Base-by-base conservation (phyloP, 495 filamentous ascomycete genomes). In the Talaromyces adpressus region DNA sequence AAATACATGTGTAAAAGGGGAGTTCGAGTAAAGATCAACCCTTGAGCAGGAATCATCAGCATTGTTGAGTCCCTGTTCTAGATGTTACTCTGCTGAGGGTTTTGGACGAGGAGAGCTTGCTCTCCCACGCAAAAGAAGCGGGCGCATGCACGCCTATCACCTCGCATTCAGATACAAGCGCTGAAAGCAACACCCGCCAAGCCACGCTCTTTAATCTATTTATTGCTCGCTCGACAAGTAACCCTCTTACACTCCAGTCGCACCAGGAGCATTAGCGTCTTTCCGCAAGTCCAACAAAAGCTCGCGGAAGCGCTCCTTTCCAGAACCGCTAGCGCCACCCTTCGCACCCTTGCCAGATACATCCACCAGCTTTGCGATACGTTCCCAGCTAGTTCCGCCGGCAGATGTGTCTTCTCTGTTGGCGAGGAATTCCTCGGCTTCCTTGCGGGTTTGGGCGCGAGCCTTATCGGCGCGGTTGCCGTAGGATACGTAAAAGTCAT, bases 401-500 rank as follows among this genome's bases (percentile, higher is more conserved):
- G 90, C 89, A 18, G 90, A 87, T 41, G 92, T 98, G 72, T 98
- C 91, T 70, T 99, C 92, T 51, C 93, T 85, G 70, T 77, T 91
- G 57, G 85, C 87, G 30, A 97, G 78, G 77, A 97, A 98, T 66
- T 97, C 87, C 72, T 98, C 93, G n/a, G 93, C 94, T 67, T 98
- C 95, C 68, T 87, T 83, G 64, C 88, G 83, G 34, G 95, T 92
- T 79, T 93, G 89, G 47, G 87, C 83, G 65, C 96, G 86, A 62
- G 76, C 82, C 83, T 98, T 98, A 68, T 98, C 94, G 69, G 92
- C 91, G 79, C 97, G 96, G 71, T 88, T 87, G 79, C 96, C 96
- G 84, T 99, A 99, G 73, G 96, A 96, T 73, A 97, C 92, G 80
- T 99, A 99, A 81, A 99, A 99, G 69, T 97, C 95, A 69, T 99